Conservation (phyloP, 2,329 filamentous ascomycete genomes). For the Moelleriella libera region DNA sequence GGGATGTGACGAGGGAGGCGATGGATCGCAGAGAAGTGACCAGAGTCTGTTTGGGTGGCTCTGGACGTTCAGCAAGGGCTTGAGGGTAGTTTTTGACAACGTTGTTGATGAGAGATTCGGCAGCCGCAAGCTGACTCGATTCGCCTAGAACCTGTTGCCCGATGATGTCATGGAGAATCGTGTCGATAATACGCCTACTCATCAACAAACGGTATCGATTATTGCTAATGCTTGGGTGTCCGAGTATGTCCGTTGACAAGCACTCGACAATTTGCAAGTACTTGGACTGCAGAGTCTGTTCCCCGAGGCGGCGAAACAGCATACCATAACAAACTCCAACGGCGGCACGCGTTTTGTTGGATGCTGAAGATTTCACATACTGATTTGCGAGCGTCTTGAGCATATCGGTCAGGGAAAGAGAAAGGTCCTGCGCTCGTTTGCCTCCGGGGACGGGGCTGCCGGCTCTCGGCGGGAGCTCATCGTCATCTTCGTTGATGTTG, state of each 20-base stretch:
- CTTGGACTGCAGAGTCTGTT: constrained; percentile 68
- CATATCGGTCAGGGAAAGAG: constrained; percentile 64
- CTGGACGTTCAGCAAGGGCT: constrained; percentile 69
- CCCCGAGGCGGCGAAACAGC: constrained; percentile 63
- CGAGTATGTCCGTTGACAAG: constrained; percentile 66
- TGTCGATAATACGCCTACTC: constrained; percentile 71
- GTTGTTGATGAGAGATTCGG: constrained; percentile 70
- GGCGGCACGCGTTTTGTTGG: constrained; percentile 67
- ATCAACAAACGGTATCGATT: constrained; percentile 82
- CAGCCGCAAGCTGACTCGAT: constrained; percentile 72
- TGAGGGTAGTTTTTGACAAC: constrained; percentile 92
- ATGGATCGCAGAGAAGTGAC: constrained; percentile 68
- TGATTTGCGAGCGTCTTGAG: constrained; percentile 66
- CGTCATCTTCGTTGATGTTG: constrained; percentile 45
- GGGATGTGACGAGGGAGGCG: constrained; percentile 59
- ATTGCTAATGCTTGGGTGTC: constrained; percentile 58
- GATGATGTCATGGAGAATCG: constrained; percentile 71
- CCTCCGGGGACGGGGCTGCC: constrained; percentile 53
- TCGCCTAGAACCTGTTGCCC: constrained; percentile 75
- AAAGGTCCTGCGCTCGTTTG: constrained; percentile 59
- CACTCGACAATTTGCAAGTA: constrained; percentile 74
- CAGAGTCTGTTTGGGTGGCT: constrained; percentile 78
- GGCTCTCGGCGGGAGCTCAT: constrained; percentile 52
- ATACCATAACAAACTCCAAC: constrained; percentile 80
- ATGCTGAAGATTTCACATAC: constrained; percentile 65